phyloP scores from a whole-genome alignment of 441 rosid species.

The Theobroma grandiflorum region DNA sequence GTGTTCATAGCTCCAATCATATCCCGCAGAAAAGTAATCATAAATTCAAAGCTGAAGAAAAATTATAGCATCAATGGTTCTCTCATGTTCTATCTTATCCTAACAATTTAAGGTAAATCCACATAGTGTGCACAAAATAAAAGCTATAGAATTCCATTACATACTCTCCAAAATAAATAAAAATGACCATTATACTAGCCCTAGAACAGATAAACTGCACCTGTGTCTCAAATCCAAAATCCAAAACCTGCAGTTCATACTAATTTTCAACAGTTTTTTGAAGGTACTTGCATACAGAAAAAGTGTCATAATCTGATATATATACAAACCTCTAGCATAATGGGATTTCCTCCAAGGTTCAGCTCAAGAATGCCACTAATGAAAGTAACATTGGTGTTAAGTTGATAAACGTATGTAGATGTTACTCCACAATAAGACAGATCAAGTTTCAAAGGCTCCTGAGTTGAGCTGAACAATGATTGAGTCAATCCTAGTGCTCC shows the following conservation, averaged over 20 bases:
- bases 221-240: background rate
- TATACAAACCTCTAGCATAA: conserved; percentile 69
- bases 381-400: conserved; percentile 43
- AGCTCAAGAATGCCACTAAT: conserved; percentile 67
- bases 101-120: conserved; percentile 5
- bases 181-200: background rate
- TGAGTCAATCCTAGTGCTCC: conserved; percentile 72
- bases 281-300: background rate
- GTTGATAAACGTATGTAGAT: conserved; percentile 51
- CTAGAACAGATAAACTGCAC: background rate
- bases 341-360: conserved; percentile 79
- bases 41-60: background rate
- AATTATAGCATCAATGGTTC: background rate
- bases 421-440: conserved; percentile 77
- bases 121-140: background rate
- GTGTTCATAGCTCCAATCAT: conserved; percentile 41
- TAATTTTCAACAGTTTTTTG: background rate
- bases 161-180: background rate
- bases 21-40: conserved; percentile 9
- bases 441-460: conserved; percentile 81
- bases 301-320: conserved; percentile 17
- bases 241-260: background rate
- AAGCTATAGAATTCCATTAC: background rate
- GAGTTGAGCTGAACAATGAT: conserved; percentile 56
- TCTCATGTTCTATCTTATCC: background rate